Percentiles rank a stretch among this genome's conserved stretches.
Evolutionary conservation across 2,329 filamentous ascomycete species (phyloP).

Genomic region (Teratosphaeria epicoccoides): DNA sequence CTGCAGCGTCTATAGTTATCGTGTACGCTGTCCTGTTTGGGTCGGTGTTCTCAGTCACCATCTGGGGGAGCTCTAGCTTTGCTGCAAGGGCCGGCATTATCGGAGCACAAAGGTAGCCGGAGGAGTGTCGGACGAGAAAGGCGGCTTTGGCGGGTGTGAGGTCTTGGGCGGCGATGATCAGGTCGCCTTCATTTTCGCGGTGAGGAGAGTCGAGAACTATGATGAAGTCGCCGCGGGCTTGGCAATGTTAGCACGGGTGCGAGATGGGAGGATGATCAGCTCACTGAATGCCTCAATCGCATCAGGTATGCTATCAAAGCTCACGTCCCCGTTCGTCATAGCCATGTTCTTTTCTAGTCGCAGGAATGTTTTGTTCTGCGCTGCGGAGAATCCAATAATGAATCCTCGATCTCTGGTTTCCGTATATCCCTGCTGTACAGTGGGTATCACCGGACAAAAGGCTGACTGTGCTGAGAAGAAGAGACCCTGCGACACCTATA

Average conservation of each 20-base stretch:
- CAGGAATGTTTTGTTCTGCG: neutral
- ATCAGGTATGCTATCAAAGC: constrained; percentile 38
- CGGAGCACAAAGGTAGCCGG: constrained; percentile 85
- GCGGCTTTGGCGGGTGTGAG: constrained; percentile 85
- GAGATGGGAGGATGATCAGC: constrained; percentile 1
- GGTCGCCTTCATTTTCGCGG: constrained; percentile 95
- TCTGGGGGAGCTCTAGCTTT: constrained; percentile 70
- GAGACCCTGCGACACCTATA: neutral
- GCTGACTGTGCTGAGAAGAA: neutral
- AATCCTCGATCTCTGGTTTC: neutral
- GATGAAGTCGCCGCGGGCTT: constrained; percentile 66
- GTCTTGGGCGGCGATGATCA: constrained; percentile 83
- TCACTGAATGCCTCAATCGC: constrained; percentile 36
- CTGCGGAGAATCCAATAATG: neutral
- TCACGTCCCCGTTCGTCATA: constrained; percentile 20
- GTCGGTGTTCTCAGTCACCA: constrained; percentile 70
- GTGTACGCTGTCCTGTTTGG: constrained; percentile 89
- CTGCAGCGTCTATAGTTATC: constrained; percentile 69
- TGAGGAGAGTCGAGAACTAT: constrained; percentile 85
- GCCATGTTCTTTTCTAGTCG: constrained; percentile 10
- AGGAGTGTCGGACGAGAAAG: constrained; percentile 85
- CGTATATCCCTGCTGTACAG: neutral
- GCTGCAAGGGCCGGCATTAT: constrained; percentile 59
- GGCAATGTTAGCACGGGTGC: neutral
- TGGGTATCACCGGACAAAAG: neutral